These are phyloP conservation scores for Boletus rubropictus DNA, from an alignment of 768 basidiomycete species.

Conservation along the genomic window DNA sequence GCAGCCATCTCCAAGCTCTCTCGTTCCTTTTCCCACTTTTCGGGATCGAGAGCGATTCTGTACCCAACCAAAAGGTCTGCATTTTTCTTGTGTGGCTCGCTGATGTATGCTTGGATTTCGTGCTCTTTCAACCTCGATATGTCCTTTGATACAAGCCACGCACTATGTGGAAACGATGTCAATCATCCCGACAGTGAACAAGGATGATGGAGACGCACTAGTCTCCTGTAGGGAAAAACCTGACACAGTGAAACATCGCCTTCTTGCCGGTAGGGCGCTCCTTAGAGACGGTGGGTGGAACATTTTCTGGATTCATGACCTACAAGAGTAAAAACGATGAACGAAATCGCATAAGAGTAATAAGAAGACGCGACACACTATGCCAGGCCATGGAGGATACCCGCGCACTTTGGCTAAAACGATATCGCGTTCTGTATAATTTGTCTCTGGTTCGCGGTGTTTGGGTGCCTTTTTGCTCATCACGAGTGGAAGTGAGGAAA, in stretches of 20 bases:
- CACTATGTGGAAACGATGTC: conserved; percentile 40
- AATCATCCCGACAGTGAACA: conserved; percentile 8
- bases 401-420: conserved; percentile 93
- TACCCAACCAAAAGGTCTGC: conserved; percentile 75
- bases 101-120: conserved; percentile 82
- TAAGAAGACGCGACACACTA: conserved; percentile 53
- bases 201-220: conserved; percentile 55
- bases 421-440: conserved; percentile 72
- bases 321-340: conserved; percentile 30
- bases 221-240: conserved; percentile 93
- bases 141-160: conserved; percentile 81
- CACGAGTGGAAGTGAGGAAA: conserved; percentile 12
- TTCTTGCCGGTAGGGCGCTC: conserved; percentile 75
- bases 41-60: conserved; percentile 67
- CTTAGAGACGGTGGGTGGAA: conserved; percentile 54
- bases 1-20: conserved; percentile 29
- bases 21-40: conserved; percentile 53
- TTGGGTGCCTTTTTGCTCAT: conserved; percentile 52
- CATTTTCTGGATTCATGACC: conserved; percentile 73
- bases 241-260: conserved; percentile 60
- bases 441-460: conserved; percentile 35
- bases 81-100: conserved; percentile 68
- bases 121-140: conserved; percentile 69
- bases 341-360: conserved; percentile 6
- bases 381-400: conserved; percentile 91